Conservation (phyloP, 2,329 filamentous ascomycete species). For the Fusarium keratoplasticum region DNA sequence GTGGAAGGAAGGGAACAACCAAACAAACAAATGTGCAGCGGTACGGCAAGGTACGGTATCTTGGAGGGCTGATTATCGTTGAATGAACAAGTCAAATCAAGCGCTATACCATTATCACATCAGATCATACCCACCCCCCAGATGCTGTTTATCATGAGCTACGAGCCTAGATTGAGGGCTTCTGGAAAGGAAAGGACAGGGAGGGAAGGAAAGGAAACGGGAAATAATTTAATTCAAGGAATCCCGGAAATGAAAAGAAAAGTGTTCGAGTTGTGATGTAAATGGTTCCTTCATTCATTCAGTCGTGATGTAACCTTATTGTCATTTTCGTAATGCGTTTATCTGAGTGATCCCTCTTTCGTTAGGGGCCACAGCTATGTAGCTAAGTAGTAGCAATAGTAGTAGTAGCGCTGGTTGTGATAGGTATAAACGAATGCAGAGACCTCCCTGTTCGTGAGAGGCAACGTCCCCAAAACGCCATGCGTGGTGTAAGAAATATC, state of each 20-base stretch:
- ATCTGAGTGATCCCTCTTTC: conserved; percentile 6
- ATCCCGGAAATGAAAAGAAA: background rate
- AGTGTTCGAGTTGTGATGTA: background rate
- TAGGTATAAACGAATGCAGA: conserved; percentile 17
- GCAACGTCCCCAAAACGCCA: conserved; percentile 20
- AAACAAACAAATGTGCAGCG: conserved; percentile 7
- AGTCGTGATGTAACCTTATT: background rate
- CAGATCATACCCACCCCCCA: conserved; percentile 9
- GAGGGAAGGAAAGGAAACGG: conserved; percentile 6
- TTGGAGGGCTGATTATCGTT: conserved; percentile 11
- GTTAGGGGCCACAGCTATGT: background rate
- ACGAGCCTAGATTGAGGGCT: conserved; percentile 8
- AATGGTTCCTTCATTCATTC: background rate
- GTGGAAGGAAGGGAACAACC: conserved; percentile 14
- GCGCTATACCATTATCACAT: conserved; percentile 3
- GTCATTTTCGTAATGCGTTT: conserved; percentile 24
- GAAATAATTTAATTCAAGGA: conserved; percentile 14
- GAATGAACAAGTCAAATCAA: conserved; percentile 1
- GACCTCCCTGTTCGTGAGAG: conserved; percentile 15
- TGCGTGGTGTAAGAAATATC: conserved; percentile 14
- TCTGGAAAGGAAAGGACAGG: conserved; percentile 7
- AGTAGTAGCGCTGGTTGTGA: background rate
- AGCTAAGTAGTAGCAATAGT: background rate
- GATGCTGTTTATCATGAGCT: conserved; percentile 12
- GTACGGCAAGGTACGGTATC: background rate